Percentiles rank a stretch among this genome's conserved stretches.
Evolutionary conservation across 2,329 filamentous ascomycete species (phyloP).

Genomic region (Sarocladiaceae sp.): DNA sequence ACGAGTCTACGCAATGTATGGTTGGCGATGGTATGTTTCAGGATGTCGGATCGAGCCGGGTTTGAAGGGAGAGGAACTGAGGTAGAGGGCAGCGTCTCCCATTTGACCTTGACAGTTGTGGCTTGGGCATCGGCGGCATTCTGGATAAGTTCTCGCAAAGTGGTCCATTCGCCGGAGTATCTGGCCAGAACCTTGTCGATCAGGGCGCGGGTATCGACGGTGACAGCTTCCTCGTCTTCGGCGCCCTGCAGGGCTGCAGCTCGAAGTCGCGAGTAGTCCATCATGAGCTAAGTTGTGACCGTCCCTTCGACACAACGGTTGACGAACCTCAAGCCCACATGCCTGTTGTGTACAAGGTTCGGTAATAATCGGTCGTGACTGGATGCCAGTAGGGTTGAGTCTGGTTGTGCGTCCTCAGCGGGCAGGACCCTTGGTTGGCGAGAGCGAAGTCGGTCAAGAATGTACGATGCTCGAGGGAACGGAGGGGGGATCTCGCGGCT

Average conservation of each 20-base stretch:
- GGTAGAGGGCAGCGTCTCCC: slow-evolving; percentile 82
- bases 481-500: too few relatives aligned
- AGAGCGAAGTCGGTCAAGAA: too few relatives aligned
- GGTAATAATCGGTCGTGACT: too few relatives aligned
- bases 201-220: slow-evolving; percentile 90
- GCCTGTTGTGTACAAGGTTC: too few relatives aligned
- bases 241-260: slow-evolving; percentile 81
- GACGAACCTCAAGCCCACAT: too few relatives aligned
- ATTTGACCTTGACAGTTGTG: slow-evolving; percentile 80
- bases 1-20: slow-evolving; percentile 84
- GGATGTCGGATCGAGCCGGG: slow-evolving; percentile 59
- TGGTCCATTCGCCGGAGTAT: slow-evolving; percentile 94
- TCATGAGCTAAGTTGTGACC: too few relatives aligned
- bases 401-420: too few relatives aligned
- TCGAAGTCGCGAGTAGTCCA: slow-evolving; percentile 72
- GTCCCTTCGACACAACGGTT: too few relatives aligned
- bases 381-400: too few relatives aligned
- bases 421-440: too few relatives aligned
- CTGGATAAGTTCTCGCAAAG: slow-evolving; percentile 86
- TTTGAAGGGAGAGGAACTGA: slow-evolving; percentile 63
- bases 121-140: slow-evolving; percentile 98
- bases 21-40: slow-evolving; percentile 78
- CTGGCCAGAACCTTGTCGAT: slow-evolving; percentile 97
- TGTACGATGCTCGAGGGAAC: too few relatives aligned
- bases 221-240: slow-evolving; percentile 93